These are phyloP conservation scores for Aspergillus haitiensis DNA, from an alignment of 495 filamentous ascomycete species.

Conservation along the genomic window DNA sequence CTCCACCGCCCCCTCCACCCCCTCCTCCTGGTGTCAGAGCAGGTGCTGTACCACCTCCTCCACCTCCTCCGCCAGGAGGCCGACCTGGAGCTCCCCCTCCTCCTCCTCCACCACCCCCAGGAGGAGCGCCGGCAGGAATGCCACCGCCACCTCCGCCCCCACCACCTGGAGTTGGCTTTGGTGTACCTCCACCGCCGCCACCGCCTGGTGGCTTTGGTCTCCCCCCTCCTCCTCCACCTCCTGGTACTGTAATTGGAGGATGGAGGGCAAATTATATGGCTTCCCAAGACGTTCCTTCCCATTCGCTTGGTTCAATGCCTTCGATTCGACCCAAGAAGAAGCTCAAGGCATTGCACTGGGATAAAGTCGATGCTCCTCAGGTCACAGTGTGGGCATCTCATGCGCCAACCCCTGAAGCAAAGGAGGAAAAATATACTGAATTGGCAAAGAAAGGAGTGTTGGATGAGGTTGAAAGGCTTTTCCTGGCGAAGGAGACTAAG, in stretches of 20 bases:
- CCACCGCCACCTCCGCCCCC: slow-evolving; percentile 54
- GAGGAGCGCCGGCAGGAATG: slow-evolving; percentile 50
- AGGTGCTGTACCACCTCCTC: slow-evolving; percentile 45
- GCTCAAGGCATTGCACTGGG: slow-evolving; percentile 98
- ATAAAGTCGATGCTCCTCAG: slow-evolving; percentile 92
- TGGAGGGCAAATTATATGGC: slow-evolving; percentile 50
- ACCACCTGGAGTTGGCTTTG: slow-evolving; percentile 31
- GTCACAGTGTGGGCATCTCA: slow-evolving; percentile 95
- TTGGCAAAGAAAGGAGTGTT: slow-evolving; percentile 89
- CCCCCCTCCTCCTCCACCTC: slow-evolving; percentile 61
- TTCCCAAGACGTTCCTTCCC: slow-evolving; percentile 43
- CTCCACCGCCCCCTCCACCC: slow-evolving; percentile 26
- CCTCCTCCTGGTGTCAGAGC: slow-evolving; percentile 29
- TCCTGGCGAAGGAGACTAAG: slow-evolving; percentile 96
- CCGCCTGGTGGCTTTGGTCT: slow-evolving; percentile 43
- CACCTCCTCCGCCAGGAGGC: slow-evolving; percentile 46
- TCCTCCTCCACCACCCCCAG: slow-evolving; percentile 45
- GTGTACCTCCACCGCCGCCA: slow-evolving; percentile 59
- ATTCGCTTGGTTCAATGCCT: slow-evolving; percentile 57
- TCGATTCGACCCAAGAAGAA: slow-evolving; percentile 96
- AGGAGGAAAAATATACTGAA: slow-evolving; percentile 93
- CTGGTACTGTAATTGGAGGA: slow-evolving; percentile 57
- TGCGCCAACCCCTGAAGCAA: slow-evolving; percentile 73
- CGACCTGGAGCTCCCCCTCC: slow-evolving; percentile 38
- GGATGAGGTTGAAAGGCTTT: slow-evolving; percentile 95